Percentiles rank a stretch among this genome's conserved stretches.
phyloP scores from a whole-genome alignment of 2,329 filamentous ascomycete genomes.

The Ophiocordyceps unilateralis region DNA sequence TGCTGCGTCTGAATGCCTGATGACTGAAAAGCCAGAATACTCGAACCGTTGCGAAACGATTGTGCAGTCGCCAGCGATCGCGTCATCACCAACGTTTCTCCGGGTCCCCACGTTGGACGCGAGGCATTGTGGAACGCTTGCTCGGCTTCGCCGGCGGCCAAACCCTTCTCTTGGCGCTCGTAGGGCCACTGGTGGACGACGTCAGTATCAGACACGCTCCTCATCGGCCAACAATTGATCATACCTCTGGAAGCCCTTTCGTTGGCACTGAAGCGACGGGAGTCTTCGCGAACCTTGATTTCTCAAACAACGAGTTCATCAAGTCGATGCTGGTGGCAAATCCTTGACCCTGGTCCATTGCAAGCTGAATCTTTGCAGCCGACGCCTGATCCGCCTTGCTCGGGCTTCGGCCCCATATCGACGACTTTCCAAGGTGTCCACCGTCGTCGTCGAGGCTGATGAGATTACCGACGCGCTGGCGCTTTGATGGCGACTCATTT shows the following conservation, averaged over 20 bases:
- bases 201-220: constrained; percentile 6
- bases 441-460: constrained; percentile 21
- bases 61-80: constrained; percentile 21
- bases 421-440: constrained; percentile 28
- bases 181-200: constrained; percentile 57
- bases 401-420: constrained; percentile 17
- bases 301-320: constrained; percentile 86
- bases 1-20: constrained; percentile 42
- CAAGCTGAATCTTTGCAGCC: constrained; percentile 14
- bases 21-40: constrained; percentile 16
- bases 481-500: constrained; percentile 33
- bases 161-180: constrained; percentile 57
- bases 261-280: constrained; percentile 31
- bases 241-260: constrained; percentile 68
- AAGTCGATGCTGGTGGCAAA: constrained; percentile 85
- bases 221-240: constrained; percentile 7
- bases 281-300: constrained; percentile 43
- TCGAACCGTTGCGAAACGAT: constrained; percentile 8
- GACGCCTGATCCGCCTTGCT: constrained; percentile 12
- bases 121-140: constrained; percentile 53
- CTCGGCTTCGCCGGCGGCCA: constrained; percentile 46
- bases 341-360: constrained; percentile 36
- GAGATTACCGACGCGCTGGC: constrained; percentile 9
- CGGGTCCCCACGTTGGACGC: constrained; percentile 64
- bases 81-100: constrained; percentile 52